A percentile compares a stretch with the other conserved stretches of the same genome.
These are phyloP conservation scores for Platanthera zijinensis DNA, from an alignment of 106 monocot species.

Conservation along the genomic window DNA sequence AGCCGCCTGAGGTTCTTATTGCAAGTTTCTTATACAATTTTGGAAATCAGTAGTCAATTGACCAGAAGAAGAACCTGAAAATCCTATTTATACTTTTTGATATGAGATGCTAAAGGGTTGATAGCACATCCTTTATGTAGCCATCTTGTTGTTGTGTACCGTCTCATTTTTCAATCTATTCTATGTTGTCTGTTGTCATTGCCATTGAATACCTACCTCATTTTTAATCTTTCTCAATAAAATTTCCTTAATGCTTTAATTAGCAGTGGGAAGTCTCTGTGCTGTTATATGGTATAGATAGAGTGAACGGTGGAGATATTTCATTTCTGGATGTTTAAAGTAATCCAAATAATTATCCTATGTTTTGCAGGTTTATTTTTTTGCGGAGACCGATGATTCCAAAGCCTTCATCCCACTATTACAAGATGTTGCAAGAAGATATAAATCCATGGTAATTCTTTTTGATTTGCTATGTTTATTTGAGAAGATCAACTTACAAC, in stretches of 20 bases:
- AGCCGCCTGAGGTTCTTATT: not conserved
- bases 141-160: not conserved
- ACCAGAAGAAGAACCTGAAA: not conserved
- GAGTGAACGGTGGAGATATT: not conserved
- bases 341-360: not conserved
- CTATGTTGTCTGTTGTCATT: not conserved
- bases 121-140: not conserved
- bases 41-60: not conserved
- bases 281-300: not conserved
- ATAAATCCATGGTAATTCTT: slow-evolving; percentile 54
- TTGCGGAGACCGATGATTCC: slow-evolving; percentile 69
- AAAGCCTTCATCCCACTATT: slow-evolving; percentile 25
- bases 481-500: not conserved
- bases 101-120: not conserved
- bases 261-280: not conserved
- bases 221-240: not conserved
- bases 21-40: not conserved
- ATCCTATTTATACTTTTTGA: not conserved
- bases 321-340: not conserved
- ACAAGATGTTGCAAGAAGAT: slow-evolving; percentile 68
- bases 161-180: not conserved
- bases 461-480: not conserved
- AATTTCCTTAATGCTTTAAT: not conserved
- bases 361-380: slow-evolving; percentile 58
- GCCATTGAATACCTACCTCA: not conserved